Conservation (phyloP, 2,329 filamentous ascomycete genomes). For the Didymella segeticola region DNA sequence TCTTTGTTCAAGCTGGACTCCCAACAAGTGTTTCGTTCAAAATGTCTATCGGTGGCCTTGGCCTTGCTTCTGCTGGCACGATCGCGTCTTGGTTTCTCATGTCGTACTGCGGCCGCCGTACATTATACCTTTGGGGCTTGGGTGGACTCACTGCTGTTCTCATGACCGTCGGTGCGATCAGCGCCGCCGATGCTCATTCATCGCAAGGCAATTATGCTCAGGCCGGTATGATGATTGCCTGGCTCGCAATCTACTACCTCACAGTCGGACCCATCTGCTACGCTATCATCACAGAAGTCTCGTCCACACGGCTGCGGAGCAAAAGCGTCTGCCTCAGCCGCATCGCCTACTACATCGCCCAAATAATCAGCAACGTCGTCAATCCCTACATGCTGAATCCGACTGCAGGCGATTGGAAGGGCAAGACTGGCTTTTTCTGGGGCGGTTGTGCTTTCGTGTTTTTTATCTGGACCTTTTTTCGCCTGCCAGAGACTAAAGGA, state of each 20-base stretch:
- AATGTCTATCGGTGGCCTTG: conserved; percentile 62
- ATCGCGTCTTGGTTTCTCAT: conserved; percentile 82
- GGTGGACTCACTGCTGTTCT: conserved; percentile 68
- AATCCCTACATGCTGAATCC: conserved; percentile 47
- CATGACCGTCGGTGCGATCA: conserved; percentile 80
- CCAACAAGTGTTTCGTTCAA: conserved; percentile 51
- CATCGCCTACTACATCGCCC: conserved; percentile 76
- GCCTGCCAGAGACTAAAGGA: conserved; percentile 76
- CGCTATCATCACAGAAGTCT: conserved; percentile 83
- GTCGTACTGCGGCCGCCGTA: conserved; percentile 75
- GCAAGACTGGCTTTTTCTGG: too few species aligned
- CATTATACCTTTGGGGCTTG: conserved; percentile 74
- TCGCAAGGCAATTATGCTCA: conserved; percentile 55
- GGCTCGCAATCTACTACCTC: conserved; percentile 72
- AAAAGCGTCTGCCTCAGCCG: conserved; percentile 89
- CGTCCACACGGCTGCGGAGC: conserved; percentile 82
- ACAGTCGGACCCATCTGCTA: conserved; percentile 90
- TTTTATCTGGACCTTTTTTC: conserved; percentile 74
- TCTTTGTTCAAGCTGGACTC: conserved; percentile 57
- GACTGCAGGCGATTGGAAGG: too few species aligned
- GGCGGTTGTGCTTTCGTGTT: too few species aligned
- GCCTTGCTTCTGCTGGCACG: conserved; percentile 66
- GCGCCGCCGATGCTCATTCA: conserved; percentile 60
- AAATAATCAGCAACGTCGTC: conserved; percentile 70
- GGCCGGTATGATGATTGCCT: conserved; percentile 44